A percentile compares a stretch with the other conserved stretches of the same genome.
Conservation (phyloP, 495 filamentous ascomycete genomes). For the Apodospora peruviana region DNA sequence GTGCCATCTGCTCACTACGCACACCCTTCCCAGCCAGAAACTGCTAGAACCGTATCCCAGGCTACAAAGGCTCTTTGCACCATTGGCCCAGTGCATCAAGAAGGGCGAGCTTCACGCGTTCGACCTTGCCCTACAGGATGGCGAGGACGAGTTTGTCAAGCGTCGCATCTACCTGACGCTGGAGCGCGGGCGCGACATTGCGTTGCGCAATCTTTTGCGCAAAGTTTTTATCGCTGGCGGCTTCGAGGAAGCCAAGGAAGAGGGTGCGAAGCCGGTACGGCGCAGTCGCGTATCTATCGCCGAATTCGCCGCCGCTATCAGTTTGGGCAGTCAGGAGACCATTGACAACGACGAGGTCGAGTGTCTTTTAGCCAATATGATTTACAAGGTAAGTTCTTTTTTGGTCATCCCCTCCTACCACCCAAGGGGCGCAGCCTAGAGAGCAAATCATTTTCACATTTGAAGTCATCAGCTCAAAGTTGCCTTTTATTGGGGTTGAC, state of each 20-base stretch:
- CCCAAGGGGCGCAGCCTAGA: neutral
- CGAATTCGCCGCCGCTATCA: slow-evolving; percentile 64
- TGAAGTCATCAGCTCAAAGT: slow-evolving; percentile 1
- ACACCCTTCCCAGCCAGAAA: slow-evolving; percentile 65
- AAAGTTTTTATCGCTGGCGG: slow-evolving; percentile 83
- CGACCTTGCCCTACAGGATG: slow-evolving; percentile 71
- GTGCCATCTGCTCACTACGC: slow-evolving; percentile 80
- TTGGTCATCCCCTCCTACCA: neutral
- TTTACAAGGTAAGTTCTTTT: slow-evolving; percentile 76
- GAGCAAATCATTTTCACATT: neutral
- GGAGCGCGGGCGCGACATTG: slow-evolving; percentile 86
- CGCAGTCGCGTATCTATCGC: slow-evolving; percentile 73
- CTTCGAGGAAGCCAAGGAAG: slow-evolving; percentile 67
- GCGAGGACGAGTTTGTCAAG: slow-evolving; percentile 85
- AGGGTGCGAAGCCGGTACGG: slow-evolving; percentile 51
- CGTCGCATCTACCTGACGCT: slow-evolving; percentile 93
- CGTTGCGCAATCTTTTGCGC: slow-evolving; percentile 79
- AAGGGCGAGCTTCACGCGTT: slow-evolving; percentile 77
- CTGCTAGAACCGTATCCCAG: slow-evolving; percentile 71
- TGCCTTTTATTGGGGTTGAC: slow-evolving; percentile 4
- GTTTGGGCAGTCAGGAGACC: slow-evolving; percentile 51
- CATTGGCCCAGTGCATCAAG: slow-evolving; percentile 71
- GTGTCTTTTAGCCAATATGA: slow-evolving; percentile 87
- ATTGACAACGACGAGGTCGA: slow-evolving; percentile 92
- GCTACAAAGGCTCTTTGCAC: slow-evolving; percentile 72